Conservation (phyloP, 768 basidiomycete species). For the Pulveroboletus sp. region DNA sequence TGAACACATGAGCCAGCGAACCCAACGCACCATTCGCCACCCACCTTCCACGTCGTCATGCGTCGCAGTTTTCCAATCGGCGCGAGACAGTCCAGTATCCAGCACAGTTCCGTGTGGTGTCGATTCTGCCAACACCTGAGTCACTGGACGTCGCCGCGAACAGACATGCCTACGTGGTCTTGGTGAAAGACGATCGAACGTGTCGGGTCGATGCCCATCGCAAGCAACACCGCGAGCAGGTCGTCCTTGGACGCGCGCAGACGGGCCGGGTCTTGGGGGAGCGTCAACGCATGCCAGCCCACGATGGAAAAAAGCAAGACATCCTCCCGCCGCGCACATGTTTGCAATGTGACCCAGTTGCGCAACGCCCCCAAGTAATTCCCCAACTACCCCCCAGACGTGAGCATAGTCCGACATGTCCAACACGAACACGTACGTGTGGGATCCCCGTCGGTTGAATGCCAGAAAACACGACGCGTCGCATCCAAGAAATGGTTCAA, state of each 20-base stretch:
- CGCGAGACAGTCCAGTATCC: conserved; percentile 85
- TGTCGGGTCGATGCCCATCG: conserved; percentile 80
- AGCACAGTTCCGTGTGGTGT: conserved; percentile 83
- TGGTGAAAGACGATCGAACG: conserved; percentile 81
- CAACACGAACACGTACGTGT: too few relatives aligned
- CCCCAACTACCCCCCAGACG: conserved; percentile 70
- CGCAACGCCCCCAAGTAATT: conserved; percentile 90
- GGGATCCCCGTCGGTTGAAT: conserved; percentile 93
- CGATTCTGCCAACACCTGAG: conserved; percentile 53
- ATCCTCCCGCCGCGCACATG: conserved; percentile 53
- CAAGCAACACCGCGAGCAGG: conserved; percentile 80
- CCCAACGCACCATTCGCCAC: too few relatives aligned
- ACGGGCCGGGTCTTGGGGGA: conserved; percentile 77
- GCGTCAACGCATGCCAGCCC: conserved; percentile 91
- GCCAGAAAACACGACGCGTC: conserved; percentile 73
- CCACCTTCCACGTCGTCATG: conserved; percentile 99
- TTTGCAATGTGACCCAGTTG: conserved; percentile 86
- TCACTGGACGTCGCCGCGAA: neutral
- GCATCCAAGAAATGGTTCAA: too few relatives aligned
- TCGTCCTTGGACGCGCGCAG: conserved; percentile 65
- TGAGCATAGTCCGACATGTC: too few relatives aligned
- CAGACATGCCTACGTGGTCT: conserved; percentile 63
- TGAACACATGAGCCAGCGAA: conserved; percentile 6
- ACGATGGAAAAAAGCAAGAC: conserved; percentile 82
- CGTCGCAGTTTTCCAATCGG: conserved; percentile 78